Evolutionary conservation across 2,329 filamentous ascomycete species (phyloP), one percentile per base, ranked within the genome.

Genomic region (Neopestalotiopsis sp.): DNA sequence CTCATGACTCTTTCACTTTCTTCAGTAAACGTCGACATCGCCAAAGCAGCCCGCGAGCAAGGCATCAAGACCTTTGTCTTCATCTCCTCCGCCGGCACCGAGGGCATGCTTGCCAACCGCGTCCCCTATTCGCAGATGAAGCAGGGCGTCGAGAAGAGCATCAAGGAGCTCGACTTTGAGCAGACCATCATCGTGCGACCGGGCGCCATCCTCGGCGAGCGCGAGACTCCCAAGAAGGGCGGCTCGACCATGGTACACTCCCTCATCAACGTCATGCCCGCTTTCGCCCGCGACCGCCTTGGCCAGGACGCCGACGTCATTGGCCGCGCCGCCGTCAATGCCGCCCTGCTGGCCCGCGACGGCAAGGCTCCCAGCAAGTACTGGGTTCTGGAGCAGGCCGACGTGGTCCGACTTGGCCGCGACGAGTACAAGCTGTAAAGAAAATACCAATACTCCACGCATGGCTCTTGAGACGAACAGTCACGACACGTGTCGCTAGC

Each of bases 81-180:
- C 72, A 86, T 97, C 68, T 94, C 92, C 0, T 85, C 86, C 28
- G 82, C 75, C 1, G 86, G 86, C 68, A 86, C 82, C 1, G 80
- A 84, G 24, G 77, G 82, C 14, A 32, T 85, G 52, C 38, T 82
- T 40, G 64, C 73, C 58, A 62, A 81, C 80, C 65, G 84, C 83
- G n/a, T 88, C 78, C 81, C 84, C 75, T 81, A 86, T 81, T 71
- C 89, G 82, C 72, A 84, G 79, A 96, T 98, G 93, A 98, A 98
- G 85, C 90, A 89, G 30, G 93, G 96, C 74, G 89, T 97, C 56
- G 95, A 98, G 79, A 92, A 97, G 42, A 84, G 89, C 17, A 87
- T 97, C 69, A 88, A 89, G 78, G 88, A 82, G 57, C 81, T 95
- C 4, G 91, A 84, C 4, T 97, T 97, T 76, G 92, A 95, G 64